Evolutionary conservation across 768 basidiomycete genomes (phyloP), one percentile per base, ranked within the genome.

Genomic region (Suillus variegatus): DNA sequence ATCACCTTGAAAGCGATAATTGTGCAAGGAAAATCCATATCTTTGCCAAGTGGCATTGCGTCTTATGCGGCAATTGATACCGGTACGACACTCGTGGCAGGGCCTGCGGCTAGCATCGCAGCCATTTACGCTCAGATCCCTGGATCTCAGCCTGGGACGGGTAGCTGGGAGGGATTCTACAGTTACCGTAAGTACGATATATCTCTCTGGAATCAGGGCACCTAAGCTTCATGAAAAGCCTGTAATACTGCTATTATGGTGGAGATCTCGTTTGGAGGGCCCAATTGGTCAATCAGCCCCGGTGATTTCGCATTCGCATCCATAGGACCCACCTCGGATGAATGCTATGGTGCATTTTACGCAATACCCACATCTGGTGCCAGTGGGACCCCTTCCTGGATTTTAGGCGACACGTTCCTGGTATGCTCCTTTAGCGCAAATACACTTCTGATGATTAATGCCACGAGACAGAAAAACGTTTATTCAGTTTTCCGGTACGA

Each of bases 281-380:
- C 75, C 55, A 74, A 71, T 9, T 88, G 88, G 79, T 54, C 75
- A 16, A 80, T 88, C 65, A 76, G 76, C 35, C 74, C 82, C 7
- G 76, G 69, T 38, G 86, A 88, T 69, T 85, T 88, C 70, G 80
- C 81, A 67, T 82, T 95, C 25, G 64, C 64, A 38, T 46, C 65
- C 0, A 80, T 84, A 38, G 75, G 82, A 47, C 73, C 91, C 25
- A 78, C 80, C 12, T 71, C 73, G 2, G 76, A 78, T 41, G 76
- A 77, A 54, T 99, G 97, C 74, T 80, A 95, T 22, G 97, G 97
- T 38, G 90, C 93, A 2, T 91, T 99, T 79, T 97, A 95, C 74
- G 81, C 84, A 61, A 80, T 95, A 61, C 75, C 82, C 36, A 82
- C 82, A 3, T 84, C 85, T 25, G 72, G 77, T 32, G 32, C 32